Evolutionary conservation across 371 early-diverging fungal species (phyloP), one percentile per base, ranked within the genome.

Genomic region (Chytridium lagenaria): DNA sequence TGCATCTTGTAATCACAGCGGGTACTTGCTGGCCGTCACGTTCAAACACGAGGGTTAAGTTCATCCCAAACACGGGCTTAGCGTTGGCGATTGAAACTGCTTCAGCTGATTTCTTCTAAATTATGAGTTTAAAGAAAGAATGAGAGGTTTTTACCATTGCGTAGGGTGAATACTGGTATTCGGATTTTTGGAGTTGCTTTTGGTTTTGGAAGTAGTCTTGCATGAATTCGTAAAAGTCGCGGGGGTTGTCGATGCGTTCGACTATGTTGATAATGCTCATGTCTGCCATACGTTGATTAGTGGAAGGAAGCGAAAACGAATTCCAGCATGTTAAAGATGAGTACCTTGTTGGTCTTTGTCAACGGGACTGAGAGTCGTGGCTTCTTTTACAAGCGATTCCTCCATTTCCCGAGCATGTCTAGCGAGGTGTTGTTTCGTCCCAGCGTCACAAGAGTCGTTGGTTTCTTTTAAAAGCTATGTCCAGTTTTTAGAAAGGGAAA

Each of bases 11-110:
- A 0, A 97, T 83, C 23, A 95, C 84, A 28, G 83, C 59, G 12
- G 96, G 96, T 2, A 94, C 83, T 0, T 80, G 72, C 33, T n/a
- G n/a, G n/a, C 84, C 80, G 71, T 94, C 95, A 33, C 93, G 83
- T 37, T 84, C 84, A 55, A 23, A 55, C 59, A 92, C 83, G 23
- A 78, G 78, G 12, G 77, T 77, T 16, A 94, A 80, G 49, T 85
- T 85, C 16, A 88, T 80, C 22, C 92, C 93, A 82, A 93, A 94
- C 19, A 89, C 84, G 15, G 88, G 89, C 61, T 83, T 86, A 0
- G 90, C 86, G 67, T 88, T 89, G 52, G 89, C 80, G 44, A 89
- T 81, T 50, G 81, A 81, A 49, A 86, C 73, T 22, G 90, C 91
- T 50, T 84, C 80, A 0, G 84, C 69, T 23, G 90, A 90, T 89